A percentile compares a stretch with the other conserved stretches of the same genome.
Conservation (phyloP, 1,139 yeast species). For the Kurtzmaniella quercitrusa region DNA sequence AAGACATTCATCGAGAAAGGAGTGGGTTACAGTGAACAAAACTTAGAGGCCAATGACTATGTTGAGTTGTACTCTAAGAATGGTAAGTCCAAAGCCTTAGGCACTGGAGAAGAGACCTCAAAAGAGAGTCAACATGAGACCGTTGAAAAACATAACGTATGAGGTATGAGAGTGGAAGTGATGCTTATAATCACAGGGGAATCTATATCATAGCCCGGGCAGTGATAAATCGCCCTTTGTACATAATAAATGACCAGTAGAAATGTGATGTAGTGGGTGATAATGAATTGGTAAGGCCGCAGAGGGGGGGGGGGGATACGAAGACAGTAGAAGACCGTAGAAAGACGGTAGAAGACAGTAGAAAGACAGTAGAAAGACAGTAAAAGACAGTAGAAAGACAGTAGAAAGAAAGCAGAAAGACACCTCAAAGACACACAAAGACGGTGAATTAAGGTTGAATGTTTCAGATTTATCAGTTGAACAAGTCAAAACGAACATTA, state of each 20-base stretch:
- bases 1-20: constrained; percentile 78
- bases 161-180: neutral
- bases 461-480: no score
- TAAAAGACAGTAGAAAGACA: no score
- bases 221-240: neutral
- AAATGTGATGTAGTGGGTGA: no score
- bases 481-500: no score
- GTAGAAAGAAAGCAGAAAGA: no score
- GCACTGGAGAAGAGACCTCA: constrained; percentile 5
- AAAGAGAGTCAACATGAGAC: neutral
- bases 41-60: constrained; percentile 33
- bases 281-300: no score
- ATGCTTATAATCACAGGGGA: neutral
- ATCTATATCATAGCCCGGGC: neutral
- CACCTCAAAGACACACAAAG: no score
- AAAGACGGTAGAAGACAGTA: no score
- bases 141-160: constrained; percentile 1
- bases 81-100: constrained; percentile 2
- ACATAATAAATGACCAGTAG: neutral
- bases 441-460: no score
- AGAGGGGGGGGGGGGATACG: no score
- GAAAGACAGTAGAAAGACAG: no score
- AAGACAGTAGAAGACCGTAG: no score
- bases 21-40: constrained; percentile 36
- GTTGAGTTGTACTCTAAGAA: constrained; percentile 40